Conservation (phyloP, 306 rosid species). For the Acacia acuminata region DNA sequence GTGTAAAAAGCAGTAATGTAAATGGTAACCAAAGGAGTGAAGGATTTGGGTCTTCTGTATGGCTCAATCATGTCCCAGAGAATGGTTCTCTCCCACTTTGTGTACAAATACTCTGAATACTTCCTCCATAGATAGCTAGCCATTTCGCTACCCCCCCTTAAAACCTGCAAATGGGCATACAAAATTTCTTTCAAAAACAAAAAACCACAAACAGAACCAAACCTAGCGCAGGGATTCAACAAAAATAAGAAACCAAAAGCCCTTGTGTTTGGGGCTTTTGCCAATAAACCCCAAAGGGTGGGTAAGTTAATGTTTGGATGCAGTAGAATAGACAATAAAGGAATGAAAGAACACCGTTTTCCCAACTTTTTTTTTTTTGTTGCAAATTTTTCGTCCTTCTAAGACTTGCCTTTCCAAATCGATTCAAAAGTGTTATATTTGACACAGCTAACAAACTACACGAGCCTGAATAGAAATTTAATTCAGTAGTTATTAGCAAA, state of each 20-base stretch:
- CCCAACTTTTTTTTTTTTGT: neutral
- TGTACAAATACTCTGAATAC: slow-evolving; percentile 77
- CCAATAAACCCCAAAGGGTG: neutral
- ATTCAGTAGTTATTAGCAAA: neutral
- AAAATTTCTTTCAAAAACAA: neutral
- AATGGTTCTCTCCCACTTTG: slow-evolving; percentile 85
- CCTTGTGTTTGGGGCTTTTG: neutral
- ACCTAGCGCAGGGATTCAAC: neutral
- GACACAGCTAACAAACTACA: neutral
- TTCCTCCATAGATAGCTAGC: slow-evolving; percentile 82
- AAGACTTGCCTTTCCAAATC: neutral
- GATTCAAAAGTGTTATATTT: neutral
- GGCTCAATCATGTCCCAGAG: slow-evolving; percentile 94
- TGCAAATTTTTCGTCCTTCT: no score
- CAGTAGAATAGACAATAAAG: neutral
- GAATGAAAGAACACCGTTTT: neutral
- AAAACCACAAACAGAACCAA: neutral
- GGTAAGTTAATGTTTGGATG: neutral
- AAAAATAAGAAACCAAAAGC: neutral
- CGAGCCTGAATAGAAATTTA: neutral
- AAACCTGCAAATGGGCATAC: neutral
- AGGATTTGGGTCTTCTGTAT: slow-evolving; percentile 78
- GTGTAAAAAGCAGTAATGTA: slow-evolving; percentile 82
- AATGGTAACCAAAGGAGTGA: slow-evolving; percentile 71
- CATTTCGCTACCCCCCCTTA: slow-evolving; percentile 42